Evolutionary conservation across 306 rosid genomes (phyloP).

Genomic region (Albizia julibrissin): DNA sequence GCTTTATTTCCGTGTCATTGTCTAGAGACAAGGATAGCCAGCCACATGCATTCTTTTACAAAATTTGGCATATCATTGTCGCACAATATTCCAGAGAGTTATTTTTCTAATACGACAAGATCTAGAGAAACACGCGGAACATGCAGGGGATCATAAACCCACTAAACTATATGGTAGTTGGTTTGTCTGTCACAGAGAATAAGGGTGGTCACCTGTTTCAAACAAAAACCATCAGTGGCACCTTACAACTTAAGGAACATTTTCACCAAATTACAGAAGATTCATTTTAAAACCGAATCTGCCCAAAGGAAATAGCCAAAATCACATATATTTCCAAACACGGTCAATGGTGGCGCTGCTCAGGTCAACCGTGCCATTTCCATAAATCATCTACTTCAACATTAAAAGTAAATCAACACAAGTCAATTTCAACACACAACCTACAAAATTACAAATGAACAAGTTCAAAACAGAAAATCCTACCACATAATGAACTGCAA

Average conservation of each 20-base stretch:
- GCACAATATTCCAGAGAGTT: slow-evolving; percentile 30
- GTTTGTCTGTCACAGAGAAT: not conserved
- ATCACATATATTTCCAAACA: slow-evolving; percentile 7
- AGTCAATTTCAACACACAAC: slow-evolving; percentile 58
- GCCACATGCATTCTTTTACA: slow-evolving; percentile 36
- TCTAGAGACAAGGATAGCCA: slow-evolving; percentile 24
- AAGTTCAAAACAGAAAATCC: slow-evolving; percentile 44
- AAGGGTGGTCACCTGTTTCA: slow-evolving; percentile 4
- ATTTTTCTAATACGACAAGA: slow-evolving; percentile 7
- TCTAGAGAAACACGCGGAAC: not conserved
- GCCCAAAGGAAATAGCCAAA: not conserved
- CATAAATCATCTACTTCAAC: slow-evolving; percentile 37
- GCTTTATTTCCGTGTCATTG: slow-evolving; percentile 32
- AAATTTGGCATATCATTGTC: slow-evolving; percentile 32
- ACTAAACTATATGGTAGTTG: not conserved
- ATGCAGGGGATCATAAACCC: not conserved
- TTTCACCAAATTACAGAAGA: not conserved
- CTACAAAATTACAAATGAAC: slow-evolving; percentile 60
- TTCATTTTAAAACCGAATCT: not conserved
- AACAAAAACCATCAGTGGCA: slow-evolving; percentile 1
- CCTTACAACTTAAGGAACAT: not conserved
- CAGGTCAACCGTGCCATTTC: slow-evolving; percentile 16
- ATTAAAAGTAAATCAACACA: slow-evolving; percentile 37
- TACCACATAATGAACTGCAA: slow-evolving; percentile 47
- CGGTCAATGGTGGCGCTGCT: not conserved